A percentile compares a stretch with the other conserved stretches of the same genome.
Conservation (phyloP, 352 stramenopile species). For the Phytophthora fragariaefolia region DNA sequence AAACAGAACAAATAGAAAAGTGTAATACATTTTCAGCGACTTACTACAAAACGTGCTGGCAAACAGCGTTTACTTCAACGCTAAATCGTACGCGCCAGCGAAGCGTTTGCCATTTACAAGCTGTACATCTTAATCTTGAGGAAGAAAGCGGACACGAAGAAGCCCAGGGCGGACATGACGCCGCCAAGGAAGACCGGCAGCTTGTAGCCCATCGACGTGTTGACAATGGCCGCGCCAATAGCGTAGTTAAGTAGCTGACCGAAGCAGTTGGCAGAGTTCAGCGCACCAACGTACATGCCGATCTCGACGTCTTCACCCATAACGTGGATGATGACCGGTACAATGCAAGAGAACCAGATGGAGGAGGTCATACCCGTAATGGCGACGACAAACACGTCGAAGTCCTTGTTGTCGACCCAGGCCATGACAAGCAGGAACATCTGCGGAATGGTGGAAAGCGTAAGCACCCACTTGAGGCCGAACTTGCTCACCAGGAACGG, state of each 20-base stretch:
- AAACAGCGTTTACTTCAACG: conserved; percentile 22
- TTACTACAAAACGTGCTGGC: conserved; percentile 28
- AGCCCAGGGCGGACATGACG: conserved; percentile 36
- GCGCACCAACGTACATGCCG: conserved; percentile 40
- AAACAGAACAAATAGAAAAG: no score
- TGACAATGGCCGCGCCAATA: conserved; percentile 32
- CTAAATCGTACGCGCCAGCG: conserved; percentile 17
- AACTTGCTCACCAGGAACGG: conserved; percentile 48
- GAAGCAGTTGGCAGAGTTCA: conserved; percentile 47
- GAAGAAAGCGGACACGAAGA: conserved; percentile 33
- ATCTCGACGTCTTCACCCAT: conserved; percentile 40
- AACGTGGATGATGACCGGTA: conserved; percentile 41
- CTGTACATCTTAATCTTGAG: conserved; percentile 47
- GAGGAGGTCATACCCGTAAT: conserved; percentile 41
- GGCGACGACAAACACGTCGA: conserved; percentile 48
- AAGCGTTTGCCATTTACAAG: conserved; percentile 27
- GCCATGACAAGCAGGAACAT: conserved; percentile 42
- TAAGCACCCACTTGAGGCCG: conserved; percentile 43
- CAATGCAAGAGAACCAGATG: conserved; percentile 40
- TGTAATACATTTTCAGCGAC: conserved; percentile 29
- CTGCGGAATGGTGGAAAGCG: conserved; percentile 43
- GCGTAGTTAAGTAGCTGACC: conserved; percentile 42
- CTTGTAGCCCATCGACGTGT: conserved; percentile 43
- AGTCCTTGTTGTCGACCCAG: conserved; percentile 31
- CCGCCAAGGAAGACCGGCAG: conserved; percentile 39